Percentiles rank a stretch among this genome's conserved stretches.
phyloP scores from a whole-genome alignment of 768 basidiomycete species.

The Trametes cingulata region DNA sequence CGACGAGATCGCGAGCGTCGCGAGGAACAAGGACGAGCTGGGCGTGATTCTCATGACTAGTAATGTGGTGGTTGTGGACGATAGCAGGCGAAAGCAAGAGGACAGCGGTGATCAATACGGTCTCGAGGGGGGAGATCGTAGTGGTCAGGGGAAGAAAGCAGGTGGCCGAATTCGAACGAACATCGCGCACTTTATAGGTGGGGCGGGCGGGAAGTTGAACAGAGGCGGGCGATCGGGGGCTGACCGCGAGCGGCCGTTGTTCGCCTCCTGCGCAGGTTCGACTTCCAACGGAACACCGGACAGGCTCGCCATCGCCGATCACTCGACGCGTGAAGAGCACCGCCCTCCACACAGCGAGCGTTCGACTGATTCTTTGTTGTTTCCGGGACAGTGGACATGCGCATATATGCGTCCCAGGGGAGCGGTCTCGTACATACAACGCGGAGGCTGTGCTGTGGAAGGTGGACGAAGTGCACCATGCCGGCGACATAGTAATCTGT shows the following conservation, averaged over 20 bases:
- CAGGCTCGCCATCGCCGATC: background rate
- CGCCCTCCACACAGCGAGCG: background rate
- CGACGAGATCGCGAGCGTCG: slow-evolving; percentile 32
- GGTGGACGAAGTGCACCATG: no score
- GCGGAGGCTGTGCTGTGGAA: no score
- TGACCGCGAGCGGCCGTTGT: slow-evolving; percentile 7
- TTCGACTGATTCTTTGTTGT: no score
- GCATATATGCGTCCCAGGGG: background rate
- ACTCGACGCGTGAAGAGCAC: background rate
- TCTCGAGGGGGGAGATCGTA: slow-evolving; percentile 21
- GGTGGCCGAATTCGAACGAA: background rate
- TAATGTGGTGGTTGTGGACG: slow-evolving; percentile 17
- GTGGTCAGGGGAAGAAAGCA: slow-evolving; percentile 22
- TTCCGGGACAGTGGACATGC: no score
- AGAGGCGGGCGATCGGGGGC: slow-evolving; percentile 12
- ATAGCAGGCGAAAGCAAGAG: slow-evolving; percentile 19
- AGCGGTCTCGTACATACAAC: background rate
- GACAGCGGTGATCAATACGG: slow-evolving; percentile 17
- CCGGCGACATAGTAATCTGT: no score
- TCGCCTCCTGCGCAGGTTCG: slow-evolving; percentile 5
- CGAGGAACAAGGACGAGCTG: slow-evolving; percentile 37
- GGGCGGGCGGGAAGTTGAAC: slow-evolving; percentile 3
- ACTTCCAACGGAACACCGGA: background rate
- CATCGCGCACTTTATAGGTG: background rate
- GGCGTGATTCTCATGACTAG: slow-evolving; percentile 32